Evolutionary conservation across 1,139 yeast genomes (phyloP), one percentile per base, ranked within the genome.

Genomic region (Lizanozyma gosingica): DNA sequence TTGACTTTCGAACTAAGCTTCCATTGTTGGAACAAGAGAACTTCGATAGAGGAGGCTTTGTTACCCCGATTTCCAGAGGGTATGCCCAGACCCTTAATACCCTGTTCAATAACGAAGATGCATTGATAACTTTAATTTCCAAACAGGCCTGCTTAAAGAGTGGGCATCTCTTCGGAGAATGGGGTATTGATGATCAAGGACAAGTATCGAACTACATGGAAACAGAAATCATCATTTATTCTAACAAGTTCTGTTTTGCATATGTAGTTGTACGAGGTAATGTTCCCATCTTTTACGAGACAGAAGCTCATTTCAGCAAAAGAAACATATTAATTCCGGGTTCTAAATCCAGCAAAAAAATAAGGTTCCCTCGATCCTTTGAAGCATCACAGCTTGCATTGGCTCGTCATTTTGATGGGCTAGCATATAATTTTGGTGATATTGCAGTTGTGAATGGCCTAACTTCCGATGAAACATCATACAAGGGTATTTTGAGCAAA

Each of bases 141-240:
- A 80, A 80, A 53, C 83, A 82, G 42, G 76, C 82, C 2, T 76
- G 84, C 43, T 68, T 71, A 35, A 78, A 75, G 47, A 67, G 65
- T 35, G 83, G 83, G 1, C 75, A 79, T 2, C 60, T 81, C 2
- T 78, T 81, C 51, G 87, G 86, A 0, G 74, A 78, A 32, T 75
- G 76, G 61, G 87, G 90, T 15, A 69, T 82, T 45, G 87, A 81
- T 54, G 88, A 82, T 43, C 78, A 78, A 39, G 92, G 92, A 0
- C 67, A 72, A 34, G 83, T 79, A 4, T 70, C 88, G 1, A 80
- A 80, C 50, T 79, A 68, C 52, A 74, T 76, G 17, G 92, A 83
- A 52, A 71, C 83, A 1, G 92, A 83, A 54, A 53, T 81, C 4
- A 69, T 83, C 3, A 62, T 81, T 14, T 76, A 76, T 41, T 73